Evolutionary conservation across 345 rosid species (phyloP), one percentile per base, ranked within the genome.

Genomic region (Lepidium sativum): DNA sequence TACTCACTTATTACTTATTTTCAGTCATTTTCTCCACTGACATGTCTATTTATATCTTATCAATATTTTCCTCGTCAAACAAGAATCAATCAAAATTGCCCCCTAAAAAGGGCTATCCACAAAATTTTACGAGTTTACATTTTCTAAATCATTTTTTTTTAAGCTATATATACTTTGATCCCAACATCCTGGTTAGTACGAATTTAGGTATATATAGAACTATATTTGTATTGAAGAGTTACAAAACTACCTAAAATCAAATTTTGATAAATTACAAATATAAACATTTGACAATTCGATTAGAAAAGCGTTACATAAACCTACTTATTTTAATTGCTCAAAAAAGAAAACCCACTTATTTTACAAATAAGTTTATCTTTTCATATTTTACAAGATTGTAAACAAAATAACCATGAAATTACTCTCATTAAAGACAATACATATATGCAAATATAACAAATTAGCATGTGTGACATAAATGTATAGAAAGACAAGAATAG

Each of bases 1-100:
- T 40, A 71, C 64, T 64, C 59, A 56, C 54, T 56, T 70, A 39
- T 57, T 64, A 71, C 32, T 62, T 61, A 1, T 12, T 64, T 55
- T 45, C 23, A 57, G 65, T 56, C 47, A 40, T 63, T 71, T 64
- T 57, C 65, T 34, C 39, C 55, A 70, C 34, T 48, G 34, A 33
- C 68, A 53, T 43, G 50, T 58, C 14, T 50, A 51, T 52, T 18
- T 49, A 57, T 32, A 12, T 41, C 59, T 50, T n/a, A n/a, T n/a
- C 27, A 27, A 58, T 33, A 33, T 35, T 6, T 14, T 10, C 34
- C 23, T 58, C 16, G 14, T 7, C 34, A 58, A 9, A 48, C 16
- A 48, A 40, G 16, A 42, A 65, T 20, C 53, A 53, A 14, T 51
- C 54, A 48, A 8, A 57, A 40, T 57, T 39, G 50, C 17, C 50